phyloP scores from a whole-genome alignment of 768 basidiomycete genomes.

The Termitomyces heimii region DNA sequence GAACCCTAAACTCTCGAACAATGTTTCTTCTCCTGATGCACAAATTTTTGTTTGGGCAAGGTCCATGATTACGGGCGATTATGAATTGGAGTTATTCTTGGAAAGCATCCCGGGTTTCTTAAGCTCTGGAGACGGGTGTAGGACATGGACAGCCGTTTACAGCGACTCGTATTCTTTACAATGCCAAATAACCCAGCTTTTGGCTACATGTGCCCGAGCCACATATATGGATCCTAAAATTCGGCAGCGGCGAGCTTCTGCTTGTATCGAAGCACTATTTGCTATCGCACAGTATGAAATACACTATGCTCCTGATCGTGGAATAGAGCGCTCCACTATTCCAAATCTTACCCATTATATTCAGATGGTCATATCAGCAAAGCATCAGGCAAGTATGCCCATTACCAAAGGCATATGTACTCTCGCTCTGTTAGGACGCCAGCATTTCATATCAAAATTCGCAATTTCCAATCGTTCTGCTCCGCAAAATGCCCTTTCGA shows the following conservation, averaged over 20 bases:
- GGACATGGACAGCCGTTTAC: background rate
- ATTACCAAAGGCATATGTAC: background rate
- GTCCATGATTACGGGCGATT: background rate
- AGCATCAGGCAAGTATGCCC: background rate
- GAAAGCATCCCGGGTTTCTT: constrained; percentile 7
- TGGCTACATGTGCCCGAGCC: background rate
- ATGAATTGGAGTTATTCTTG: background rate
- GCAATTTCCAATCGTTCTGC: background rate
- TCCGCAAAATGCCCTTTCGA: background rate
- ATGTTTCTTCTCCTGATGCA: background rate
- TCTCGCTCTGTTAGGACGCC: background rate
- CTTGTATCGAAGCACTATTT: background rate
- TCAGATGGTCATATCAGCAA: background rate
- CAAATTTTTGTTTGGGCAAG: background rate
- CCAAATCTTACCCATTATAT: background rate
- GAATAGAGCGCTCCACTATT: background rate
- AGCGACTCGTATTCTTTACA: background rate
- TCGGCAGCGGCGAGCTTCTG: background rate
- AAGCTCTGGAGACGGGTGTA: background rate
- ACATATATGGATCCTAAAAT: background rate
- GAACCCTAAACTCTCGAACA: background rate
- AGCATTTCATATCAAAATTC: background rate
- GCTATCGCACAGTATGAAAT: background rate
- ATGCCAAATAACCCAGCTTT: background rate
- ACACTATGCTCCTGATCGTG: background rate